These are phyloP conservation scores for Mrakiaceae sp. DNA, from an alignment of 1,284 basidiomycete genomes.

Conservation along the genomic window DNA sequence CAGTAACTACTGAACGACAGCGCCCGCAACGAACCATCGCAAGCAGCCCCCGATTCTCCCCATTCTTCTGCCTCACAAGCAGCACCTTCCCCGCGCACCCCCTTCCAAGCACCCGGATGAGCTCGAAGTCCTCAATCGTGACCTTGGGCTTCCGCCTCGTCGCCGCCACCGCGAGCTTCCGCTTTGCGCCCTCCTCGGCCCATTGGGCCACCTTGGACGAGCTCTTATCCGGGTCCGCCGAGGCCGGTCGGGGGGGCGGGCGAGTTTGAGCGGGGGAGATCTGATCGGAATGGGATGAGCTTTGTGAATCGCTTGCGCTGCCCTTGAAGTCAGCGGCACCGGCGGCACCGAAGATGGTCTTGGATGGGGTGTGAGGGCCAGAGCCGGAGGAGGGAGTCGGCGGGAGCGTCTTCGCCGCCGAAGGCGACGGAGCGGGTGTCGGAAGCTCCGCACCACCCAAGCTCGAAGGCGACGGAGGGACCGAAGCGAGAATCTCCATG, in stretches of 20 bases:
- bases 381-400: background rate
- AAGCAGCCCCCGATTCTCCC: background rate
- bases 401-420: background rate
- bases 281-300: background rate
- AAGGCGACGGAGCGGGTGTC: background rate
- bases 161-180: constrained; percentile 19
- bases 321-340: background rate
- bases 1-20: background rate
- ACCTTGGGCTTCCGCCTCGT: constrained; percentile 48
- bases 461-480: background rate
- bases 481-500: background rate
- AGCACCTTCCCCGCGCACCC: constrained; percentile 81
- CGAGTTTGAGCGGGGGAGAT: background rate
- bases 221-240: constrained; percentile 55
- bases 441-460: background rate
- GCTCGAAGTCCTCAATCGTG: constrained; percentile 80
- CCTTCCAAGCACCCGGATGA: constrained; percentile 89
- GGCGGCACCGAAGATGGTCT: too few relatives aligned
- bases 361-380: background rate
- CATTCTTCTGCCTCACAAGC: constrained; percentile 4
- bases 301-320: background rate
- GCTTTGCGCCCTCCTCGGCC: background rate
- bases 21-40: background rate
- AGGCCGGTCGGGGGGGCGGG: constrained; percentile 47
- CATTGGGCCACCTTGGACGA: constrained; percentile 38